phyloP scores from a whole-genome alignment of 306 rosid species.

The Prunus davidiana region DNA sequence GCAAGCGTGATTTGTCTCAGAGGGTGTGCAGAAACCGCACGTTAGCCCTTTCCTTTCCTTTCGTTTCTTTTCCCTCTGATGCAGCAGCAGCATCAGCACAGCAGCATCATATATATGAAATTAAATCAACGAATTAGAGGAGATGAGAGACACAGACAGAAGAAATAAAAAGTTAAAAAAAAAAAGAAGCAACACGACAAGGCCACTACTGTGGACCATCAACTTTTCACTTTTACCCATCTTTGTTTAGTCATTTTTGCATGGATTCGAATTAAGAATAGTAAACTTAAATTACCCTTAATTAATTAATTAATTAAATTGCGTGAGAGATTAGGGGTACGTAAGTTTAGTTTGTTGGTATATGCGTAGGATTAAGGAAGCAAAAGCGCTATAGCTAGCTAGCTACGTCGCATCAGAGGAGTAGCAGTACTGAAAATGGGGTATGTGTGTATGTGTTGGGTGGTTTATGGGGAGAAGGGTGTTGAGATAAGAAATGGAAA shows the following conservation, averaged over 20 bases:
- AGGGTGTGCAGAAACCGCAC: constrained; percentile 26
- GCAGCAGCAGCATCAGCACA: too few relatives aligned
- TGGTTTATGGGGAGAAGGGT: constrained; percentile 8
- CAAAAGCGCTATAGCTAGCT: too few relatives aligned
- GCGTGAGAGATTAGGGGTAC: too few relatives aligned
- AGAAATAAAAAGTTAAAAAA: not conserved
- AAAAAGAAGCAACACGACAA: constrained; percentile 24
- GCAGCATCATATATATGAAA: not conserved
- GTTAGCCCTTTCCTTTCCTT: not conserved
- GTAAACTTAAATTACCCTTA: not conserved
- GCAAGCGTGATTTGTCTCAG: constrained; percentile 41
- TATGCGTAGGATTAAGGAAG: too few relatives aligned
- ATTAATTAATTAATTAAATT: too few relatives aligned
- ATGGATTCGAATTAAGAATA: not conserved
- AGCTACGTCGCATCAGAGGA: constrained; percentile 10
- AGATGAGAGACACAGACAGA: not conserved
- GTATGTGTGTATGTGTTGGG: not conserved
- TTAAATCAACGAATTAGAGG: not conserved
- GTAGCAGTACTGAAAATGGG: constrained; percentile 15
- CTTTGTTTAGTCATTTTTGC: not conserved
- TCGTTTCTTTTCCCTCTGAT: not conserved
- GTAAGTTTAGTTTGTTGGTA: too few relatives aligned
- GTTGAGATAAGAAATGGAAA: constrained; percentile 28
- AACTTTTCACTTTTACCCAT: constrained; percentile 28
- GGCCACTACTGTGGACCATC: constrained; percentile 30